phyloP scores from a whole-genome alignment of 2,329 filamentous ascomycete species.

The Arachnomyces sp. region DNA sequence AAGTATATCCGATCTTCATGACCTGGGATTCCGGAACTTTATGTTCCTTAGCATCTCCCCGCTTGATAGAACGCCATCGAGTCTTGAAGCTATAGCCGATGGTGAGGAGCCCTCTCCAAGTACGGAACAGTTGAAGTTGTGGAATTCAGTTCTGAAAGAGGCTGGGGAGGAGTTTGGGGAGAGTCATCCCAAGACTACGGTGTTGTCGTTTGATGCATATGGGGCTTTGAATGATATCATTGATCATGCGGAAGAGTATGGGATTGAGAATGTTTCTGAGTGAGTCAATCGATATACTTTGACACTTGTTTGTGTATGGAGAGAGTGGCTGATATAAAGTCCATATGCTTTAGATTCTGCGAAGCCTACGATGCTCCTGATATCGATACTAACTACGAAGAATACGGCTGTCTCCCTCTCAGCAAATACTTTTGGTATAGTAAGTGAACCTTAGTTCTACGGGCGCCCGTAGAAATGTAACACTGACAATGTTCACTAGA shows the following conservation, averaged over 20 bases:
- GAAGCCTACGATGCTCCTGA: neutral
- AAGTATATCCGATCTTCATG: conserved; percentile 34
- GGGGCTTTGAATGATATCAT: conserved; percentile 34
- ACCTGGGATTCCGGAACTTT: conserved; percentile 38
- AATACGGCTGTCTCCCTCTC: neutral
- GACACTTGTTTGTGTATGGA: no score
- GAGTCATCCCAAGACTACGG: conserved; percentile 25
- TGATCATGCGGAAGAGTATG: conserved; percentile 34
- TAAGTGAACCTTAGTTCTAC: neutral
- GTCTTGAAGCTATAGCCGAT: conserved; percentile 15
- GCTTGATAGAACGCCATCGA: conserved; percentile 38
- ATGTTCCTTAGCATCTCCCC: conserved; percentile 47
- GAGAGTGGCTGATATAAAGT: no score
- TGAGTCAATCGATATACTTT: conserved; percentile 14
- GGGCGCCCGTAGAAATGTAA: no score
- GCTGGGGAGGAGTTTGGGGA: conserved; percentile 29
- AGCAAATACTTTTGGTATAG: conserved; percentile 1
- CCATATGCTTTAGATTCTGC: neutral
- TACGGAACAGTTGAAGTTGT: conserved; percentile 38
- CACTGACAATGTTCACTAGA: no score
- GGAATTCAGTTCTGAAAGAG: conserved; percentile 32
- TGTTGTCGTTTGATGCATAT: conserved; percentile 40
- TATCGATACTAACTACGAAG: neutral
- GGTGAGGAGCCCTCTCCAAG: conserved; percentile 34
- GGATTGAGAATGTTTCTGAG: conserved; percentile 38